Evolutionary conservation across 2,329 filamentous ascomycete species (phyloP).

Genomic region (Cordyceps farinosa): DNA sequence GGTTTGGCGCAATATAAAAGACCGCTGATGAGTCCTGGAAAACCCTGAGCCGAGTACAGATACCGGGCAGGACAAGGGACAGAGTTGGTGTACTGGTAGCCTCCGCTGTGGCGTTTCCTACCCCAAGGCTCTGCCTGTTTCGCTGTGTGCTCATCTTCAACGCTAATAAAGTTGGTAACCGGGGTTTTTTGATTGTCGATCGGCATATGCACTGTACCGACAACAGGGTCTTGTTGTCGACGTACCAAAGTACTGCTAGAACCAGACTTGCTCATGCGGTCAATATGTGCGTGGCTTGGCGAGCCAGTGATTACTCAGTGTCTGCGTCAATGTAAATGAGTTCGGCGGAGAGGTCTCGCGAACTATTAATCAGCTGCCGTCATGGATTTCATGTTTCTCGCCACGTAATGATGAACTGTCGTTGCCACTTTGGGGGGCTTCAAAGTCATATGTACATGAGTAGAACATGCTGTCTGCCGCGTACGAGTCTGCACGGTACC

Average conservation of each 20-base stretch:
- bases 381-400: not conserved
- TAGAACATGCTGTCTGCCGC: too few species aligned
- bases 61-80: not conserved
- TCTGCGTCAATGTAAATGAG: not conserved
- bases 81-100: not conserved
- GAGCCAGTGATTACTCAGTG: not conserved
- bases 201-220: constrained; percentile 3
- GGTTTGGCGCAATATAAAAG: not conserved
- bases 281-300: not conserved
- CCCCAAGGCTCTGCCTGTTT: too few species aligned
- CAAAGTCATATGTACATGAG: not conserved
- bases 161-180: not conserved
- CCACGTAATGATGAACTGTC: not conserved
- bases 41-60: not conserved
- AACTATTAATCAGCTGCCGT: not conserved
- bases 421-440: not conserved
- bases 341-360: not conserved
- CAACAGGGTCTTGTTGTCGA: not conserved
- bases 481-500: not conserved
- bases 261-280: not conserved
- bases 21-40: not conserved
- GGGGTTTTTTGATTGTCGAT: not conserved
- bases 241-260: not conserved
- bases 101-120: constrained; percentile 6
- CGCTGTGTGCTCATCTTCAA: not conserved